Evolutionary conservation across 2,329 filamentous ascomycete genomes (phyloP), one percentile per base, ranked within the genome.

Genomic region (Sporothrix phasma): DNA sequence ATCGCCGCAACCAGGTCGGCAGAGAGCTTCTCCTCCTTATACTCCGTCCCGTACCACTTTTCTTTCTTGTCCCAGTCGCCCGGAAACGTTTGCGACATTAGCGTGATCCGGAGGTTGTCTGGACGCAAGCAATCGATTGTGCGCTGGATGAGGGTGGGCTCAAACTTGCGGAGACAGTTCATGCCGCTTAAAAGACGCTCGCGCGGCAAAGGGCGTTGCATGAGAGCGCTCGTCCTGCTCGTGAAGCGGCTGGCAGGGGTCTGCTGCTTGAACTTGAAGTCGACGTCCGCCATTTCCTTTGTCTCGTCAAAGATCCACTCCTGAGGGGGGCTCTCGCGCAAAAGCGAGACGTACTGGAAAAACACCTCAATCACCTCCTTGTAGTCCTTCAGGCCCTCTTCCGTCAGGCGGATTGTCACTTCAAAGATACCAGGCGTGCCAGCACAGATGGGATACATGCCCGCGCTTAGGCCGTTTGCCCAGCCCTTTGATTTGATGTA

Each of bases 1-100:
- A 97, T 81, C 60, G 90, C 86, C 11, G 80, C 77, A 73, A 96
- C 79, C 69, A 97, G 87, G 19, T 92, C 86, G 15, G 81, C 73
- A 0, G 92, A 87, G 41, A 99, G 89, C 72, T 86, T 88, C 72
- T 95, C 89, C 37, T 87, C 82, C 67, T 86, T 89, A 76, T 97
- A 96, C 72, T 97, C 92, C 0, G 94, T 99, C 8, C 93, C 93
- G 70, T 99, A 99, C 94, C 94, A 99, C 73, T 92, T 91, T 78
- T 99, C 94, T 72, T 89, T 95, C 73, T 87, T 78, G 68, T 95
- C 83, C 90, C 91, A 97, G 61, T 85, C 82, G 0, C 91, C 92
- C 0, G 92, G 92, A 69, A 87, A 89, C 8, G 89, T 88, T 71
- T 92, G 89, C 26, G 91, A 93, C 31, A 95, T 85, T 59, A 97